Evolutionary conservation across 768 basidiomycete genomes (phyloP), one percentile per base, ranked within the genome.

Genomic region (Phylloporus scabripes): DNA sequence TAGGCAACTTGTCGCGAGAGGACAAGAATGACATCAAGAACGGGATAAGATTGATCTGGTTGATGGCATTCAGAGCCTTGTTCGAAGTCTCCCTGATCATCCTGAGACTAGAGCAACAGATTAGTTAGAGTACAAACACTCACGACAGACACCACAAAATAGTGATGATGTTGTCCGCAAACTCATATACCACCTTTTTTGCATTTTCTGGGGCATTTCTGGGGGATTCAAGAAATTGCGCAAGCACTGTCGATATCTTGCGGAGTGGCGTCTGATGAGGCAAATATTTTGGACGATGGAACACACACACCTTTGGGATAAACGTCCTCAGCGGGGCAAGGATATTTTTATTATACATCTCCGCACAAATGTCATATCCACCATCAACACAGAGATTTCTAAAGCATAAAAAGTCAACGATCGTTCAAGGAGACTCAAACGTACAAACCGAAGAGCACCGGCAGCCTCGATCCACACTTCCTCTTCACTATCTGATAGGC

Each of bases 261-360:
- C 36, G 37, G 32, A 40, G 28, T 31, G 36, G 42, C 7, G 10
- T 21, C 18, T 8, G 18, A 42, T 48, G 21, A 46, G 10, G n/a
- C 6, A 12, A 34, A 33, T 49, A 37, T 18, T 29, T 31, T 10
- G 33, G 29, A 42, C 26, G 38, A 48, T 8, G 34, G 23, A 14
- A 17, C 1, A 11, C 3, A 51, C 65, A 36, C 55, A 89, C 92
- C 73, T 91, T 92, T 7, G 87, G 84, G 15, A 92, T 74, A 58
- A 91, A 88, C 0, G 78, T 75, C 57, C 75, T 81, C 50, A 92
- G 67, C 2, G 89, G 88, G 6, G 82, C 76, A 43, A 96, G 72
- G 39, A 96, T 83, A 57, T 89, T 90, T 72, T 96, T 96, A 67
- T 97, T 96, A 71, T 86, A 94, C 90, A 97, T 94, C 67, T 96